These are phyloP conservation scores for Cubamyces sp. DNA, from an alignment of 768 basidiomycete species.

Conservation along the genomic window DNA sequence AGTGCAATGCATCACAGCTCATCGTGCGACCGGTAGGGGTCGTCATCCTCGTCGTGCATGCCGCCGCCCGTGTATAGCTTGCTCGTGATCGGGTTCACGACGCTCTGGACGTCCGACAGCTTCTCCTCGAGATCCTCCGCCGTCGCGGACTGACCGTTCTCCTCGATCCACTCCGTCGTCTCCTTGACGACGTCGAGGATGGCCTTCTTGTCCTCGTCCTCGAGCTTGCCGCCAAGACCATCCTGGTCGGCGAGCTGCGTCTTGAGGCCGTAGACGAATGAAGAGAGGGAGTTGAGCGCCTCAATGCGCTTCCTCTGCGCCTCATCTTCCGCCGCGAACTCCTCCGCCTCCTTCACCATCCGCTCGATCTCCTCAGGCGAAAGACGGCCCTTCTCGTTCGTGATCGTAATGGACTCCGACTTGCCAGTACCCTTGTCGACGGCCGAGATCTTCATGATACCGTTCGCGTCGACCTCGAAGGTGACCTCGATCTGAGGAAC, in stretches of 20 bases:
- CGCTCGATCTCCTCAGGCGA: constrained; percentile 77
- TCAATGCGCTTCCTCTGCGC: constrained; percentile 84
- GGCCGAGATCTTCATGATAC: constrained; percentile 86
- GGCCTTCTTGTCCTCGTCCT: constrained; percentile 82
- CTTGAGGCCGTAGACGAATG: constrained; percentile 88
- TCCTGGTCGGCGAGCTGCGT: constrained; percentile 85
- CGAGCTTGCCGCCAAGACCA: constrained; percentile 89
- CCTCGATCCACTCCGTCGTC: constrained; percentile 90
- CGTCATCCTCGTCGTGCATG: constrained; percentile 42
- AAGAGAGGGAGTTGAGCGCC: constrained; percentile 78
- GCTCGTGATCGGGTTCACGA: constrained; percentile 84
- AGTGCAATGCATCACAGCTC: constrained; percentile 40
- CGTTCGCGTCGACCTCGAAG: constrained; percentile 66
- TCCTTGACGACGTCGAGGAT: constrained; percentile 86
- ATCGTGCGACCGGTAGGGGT: constrained; percentile 45
- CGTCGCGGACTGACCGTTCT: constrained; percentile 73
- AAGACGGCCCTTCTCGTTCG: constrained; percentile 91
- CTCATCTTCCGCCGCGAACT: constrained; percentile 81
- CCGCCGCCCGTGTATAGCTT: constrained; percentile 64
- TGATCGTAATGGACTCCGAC: constrained; percentile 89
- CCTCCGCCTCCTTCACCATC: constrained; percentile 94
- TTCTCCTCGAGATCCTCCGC: constrained; percentile 95
- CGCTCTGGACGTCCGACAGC: constrained; percentile 67
- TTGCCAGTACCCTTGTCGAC: constrained; percentile 94
- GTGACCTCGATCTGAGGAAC: constrained; percentile 97